Evolutionary conservation across 2,329 filamentous ascomycete genomes (phyloP).

Genomic region (Drechslera avenae): DNA sequence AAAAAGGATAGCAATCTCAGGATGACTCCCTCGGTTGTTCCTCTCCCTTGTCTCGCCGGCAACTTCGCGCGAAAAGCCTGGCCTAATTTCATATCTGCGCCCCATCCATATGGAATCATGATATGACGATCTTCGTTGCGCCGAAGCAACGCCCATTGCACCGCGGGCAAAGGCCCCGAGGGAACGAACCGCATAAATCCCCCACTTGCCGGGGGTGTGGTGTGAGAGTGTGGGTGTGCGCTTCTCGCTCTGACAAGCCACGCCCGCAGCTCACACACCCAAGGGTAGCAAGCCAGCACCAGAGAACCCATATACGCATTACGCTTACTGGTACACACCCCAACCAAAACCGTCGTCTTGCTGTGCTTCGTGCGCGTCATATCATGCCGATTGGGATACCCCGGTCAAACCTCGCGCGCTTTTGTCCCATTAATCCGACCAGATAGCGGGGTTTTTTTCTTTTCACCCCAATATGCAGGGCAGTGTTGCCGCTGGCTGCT

Average conservation of each 20-base stretch:
- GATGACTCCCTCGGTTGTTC: too few species aligned
- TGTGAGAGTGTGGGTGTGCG: neutral
- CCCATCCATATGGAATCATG: neutral
- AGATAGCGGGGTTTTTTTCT: too few species aligned
- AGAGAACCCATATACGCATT: too few species aligned
- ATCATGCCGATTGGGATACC: neutral
- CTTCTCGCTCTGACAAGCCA: too few species aligned
- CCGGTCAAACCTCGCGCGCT: too few species aligned
- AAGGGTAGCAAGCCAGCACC: too few species aligned
- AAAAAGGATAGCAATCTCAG: too few species aligned
- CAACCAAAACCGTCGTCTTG: neutral
- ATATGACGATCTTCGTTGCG: slow-evolving; percentile 7
- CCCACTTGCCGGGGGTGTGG: neutral
- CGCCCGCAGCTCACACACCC: too few species aligned
- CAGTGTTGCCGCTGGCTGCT: neutral
- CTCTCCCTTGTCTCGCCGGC: neutral
- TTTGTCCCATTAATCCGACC: too few species aligned
- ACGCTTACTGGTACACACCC: neutral
- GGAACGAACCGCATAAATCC: neutral
- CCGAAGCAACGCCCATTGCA: slow-evolving; percentile 11
- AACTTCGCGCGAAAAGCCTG: slow-evolving; percentile 1
- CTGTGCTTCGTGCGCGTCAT: slow-evolving; percentile 1
- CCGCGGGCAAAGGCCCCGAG: slow-evolving; percentile 1
- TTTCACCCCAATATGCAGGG: slow-evolving; percentile 4
- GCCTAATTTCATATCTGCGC: neutral